Base-by-base conservation (phyloP, 805 yeast genomes). In the Starmerella vaccinii region DNA sequence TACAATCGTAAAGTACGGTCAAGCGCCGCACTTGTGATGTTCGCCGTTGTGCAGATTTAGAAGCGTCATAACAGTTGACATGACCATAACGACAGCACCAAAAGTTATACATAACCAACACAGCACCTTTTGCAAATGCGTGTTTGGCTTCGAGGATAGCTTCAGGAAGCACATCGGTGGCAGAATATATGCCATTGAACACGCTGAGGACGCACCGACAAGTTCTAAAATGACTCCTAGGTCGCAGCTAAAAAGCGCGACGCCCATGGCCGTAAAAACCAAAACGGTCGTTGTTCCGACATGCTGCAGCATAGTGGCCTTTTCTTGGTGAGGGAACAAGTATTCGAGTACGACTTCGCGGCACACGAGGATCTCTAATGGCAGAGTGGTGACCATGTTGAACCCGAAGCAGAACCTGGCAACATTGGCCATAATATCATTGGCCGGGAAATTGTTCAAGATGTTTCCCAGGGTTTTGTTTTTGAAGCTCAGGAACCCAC, bases 181-280 rank as follows among this genome's bases (percentile, higher is more conserved):
- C 16, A 89, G 68, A 21, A 89, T 86, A 63, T 85, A 89, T 0
- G 97, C 97, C 82, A 90, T 81, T 34, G 84, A 71, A 18, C 95
- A 86, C 0, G 97, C 97, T 0, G 95, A 83, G 0, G 95, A 83
- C 0, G 96, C 89, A 1, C 97, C 97, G 29, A 87, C 88, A 3
- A 89, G 72, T 62, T 90, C 97, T 37, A 89, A 71, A 26, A 90
- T 81, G 12, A 92, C 84, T 1, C 97, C 97, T 50, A 89, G 71
- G 57, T 88, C 86, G 62, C 96, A 89, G 0, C 96, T 86, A 51
- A 80, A 67, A 29, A 90, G 68, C 0, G 97, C 75, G 2, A 87
- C 80, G 0, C 76, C 61, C 89, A 88, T 83, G 0, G 95, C 82
- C 0, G 76, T 52, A 26, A 81, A 68, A 0, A 84, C 84, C 42